Evolutionary conservation across 2,329 filamentous ascomycete genomes (phyloP).

Genomic region (Fusarium sp.): DNA sequence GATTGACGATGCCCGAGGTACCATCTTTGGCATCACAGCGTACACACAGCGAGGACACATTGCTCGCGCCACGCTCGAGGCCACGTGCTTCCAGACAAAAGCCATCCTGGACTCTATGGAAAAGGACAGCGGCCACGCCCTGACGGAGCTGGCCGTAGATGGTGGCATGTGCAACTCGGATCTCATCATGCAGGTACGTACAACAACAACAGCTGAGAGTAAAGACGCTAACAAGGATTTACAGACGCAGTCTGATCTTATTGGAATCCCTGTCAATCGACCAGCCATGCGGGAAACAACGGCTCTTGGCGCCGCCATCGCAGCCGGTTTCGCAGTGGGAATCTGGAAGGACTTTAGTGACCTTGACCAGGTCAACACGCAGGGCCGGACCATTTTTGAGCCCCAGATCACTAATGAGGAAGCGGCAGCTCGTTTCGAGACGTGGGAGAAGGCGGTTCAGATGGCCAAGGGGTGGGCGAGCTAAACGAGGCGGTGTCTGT

Average conservation of each 20-base stretch:
- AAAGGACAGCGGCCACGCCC: slow-evolving; percentile 79
- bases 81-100: slow-evolving; percentile 86
- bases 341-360: slow-evolving; percentile 82
- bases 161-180: slow-evolving; percentile 86
- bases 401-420: slow-evolving; percentile 71
- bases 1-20: slow-evolving; percentile 86
- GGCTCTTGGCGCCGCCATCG: slow-evolving; percentile 83
- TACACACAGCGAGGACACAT: slow-evolving; percentile 83
- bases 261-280: slow-evolving; percentile 81
- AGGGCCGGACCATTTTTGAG: slow-evolving; percentile 76
- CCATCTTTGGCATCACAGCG: slow-evolving; percentile 82
- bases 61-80: slow-evolving; percentile 82
- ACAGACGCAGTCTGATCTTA: slow-evolving; percentile 81
- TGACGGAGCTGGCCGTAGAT: slow-evolving; percentile 82
- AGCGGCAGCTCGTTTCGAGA: slow-evolving; percentile 72
- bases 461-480: slow-evolving; percentile 81
- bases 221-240: slow-evolving; percentile 8
- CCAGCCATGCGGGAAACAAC: slow-evolving; percentile 88
- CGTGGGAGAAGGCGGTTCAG: slow-evolving; percentile 81
- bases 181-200: slow-evolving; percentile 76
- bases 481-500: slow-evolving; percentile 30
- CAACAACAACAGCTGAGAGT: not conserved
- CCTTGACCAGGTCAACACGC: slow-evolving; percentile 76
- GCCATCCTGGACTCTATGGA: slow-evolving; percentile 86
- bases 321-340: slow-evolving; percentile 80